phyloP scores from a whole-genome alignment of 2,329 filamentous ascomycete species.

The Sarocladiaceae sp. region DNA sequence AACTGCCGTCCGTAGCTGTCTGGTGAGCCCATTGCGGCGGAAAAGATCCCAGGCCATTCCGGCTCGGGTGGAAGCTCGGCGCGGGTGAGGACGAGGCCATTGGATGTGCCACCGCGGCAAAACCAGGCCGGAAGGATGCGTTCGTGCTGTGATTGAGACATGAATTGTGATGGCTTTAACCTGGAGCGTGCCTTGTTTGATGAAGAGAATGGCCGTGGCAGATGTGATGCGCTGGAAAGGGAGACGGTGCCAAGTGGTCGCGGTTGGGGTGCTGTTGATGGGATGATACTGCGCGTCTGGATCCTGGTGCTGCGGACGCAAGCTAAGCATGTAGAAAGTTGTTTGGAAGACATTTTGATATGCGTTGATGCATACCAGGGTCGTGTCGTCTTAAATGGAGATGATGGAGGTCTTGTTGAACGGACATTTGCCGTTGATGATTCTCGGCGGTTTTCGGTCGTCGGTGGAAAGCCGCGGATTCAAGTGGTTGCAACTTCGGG shows the following conservation, averaged over 20 bases:
- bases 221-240: not conserved
- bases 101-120: slow-evolving; percentile 60
- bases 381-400: too few relatives aligned
- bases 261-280: not conserved
- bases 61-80: slow-evolving; percentile 27
- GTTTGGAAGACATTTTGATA: too few relatives aligned
- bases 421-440: too few relatives aligned
- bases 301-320: too few relatives aligned
- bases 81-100: slow-evolving; percentile 48
- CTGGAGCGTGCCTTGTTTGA: not conserved
- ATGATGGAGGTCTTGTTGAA: too few relatives aligned
- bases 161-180: not conserved
- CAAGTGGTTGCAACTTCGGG: too few relatives aligned
- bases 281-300: too few relatives aligned
- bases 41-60: slow-evolving; percentile 43
- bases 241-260: not conserved
- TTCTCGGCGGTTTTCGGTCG: too few relatives aligned
- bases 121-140: slow-evolving; percentile 31
- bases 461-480: too few relatives aligned
- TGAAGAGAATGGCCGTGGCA: not conserved
- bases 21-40: slow-evolving; percentile 52
- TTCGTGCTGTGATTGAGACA: not conserved
- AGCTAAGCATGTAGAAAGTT: too few relatives aligned
- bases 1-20: slow-evolving; percentile 61
- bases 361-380: too few relatives aligned